Evolutionary conservation across 2,329 filamentous ascomycete genomes (phyloP), one percentile per base, ranked within the genome.

Genomic region (Achaetomium macrosporum): DNA sequence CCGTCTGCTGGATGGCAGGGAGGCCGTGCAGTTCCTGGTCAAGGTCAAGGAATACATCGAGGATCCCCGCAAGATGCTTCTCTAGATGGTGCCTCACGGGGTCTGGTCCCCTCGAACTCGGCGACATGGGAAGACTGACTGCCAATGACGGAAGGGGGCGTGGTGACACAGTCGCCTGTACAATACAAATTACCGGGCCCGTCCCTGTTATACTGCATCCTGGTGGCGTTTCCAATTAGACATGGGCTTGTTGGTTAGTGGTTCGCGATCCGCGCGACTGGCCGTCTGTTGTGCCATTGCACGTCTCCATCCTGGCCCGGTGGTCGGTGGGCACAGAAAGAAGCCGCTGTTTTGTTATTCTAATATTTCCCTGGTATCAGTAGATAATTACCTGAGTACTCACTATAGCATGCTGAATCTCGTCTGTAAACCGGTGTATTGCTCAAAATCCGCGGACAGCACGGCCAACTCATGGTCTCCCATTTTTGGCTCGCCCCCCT

Each of bases 21-120:
- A 97, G 75, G 93, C 92, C 43, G 90, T 96, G 39, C 93, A 92
- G 57, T 97, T 97, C 79, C 77, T 97, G 62, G 87, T 97, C 57
- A 96, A 95, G 82, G 78, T 99, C 66, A 97, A 97, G 83, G 89
- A 96, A 71, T 96, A 88, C 69, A 95, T 97, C 63, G 92, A 97
- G 76, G 93, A 97, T 67, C 92, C 92, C 37, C 78, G 89, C 61
- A 86, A 88, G 66, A 96, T 97, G 92, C 80, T 96, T 11, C 72
- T 96, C 59, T 79, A 73, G 48, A 37, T 41, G 36, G 11, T 39
- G 15, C 15, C 42, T 17, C 11, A n/a, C 9, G 15, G 41, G 29
- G 17, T 17, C 10, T 7, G 29, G 2, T 30, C 17, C 37, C 11
- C 13, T 16, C 13, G 35, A 25, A 11, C 25, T 4, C 10, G 51